A percentile compares a stretch with the other conserved stretches of the same genome.
phyloP scores from a whole-genome alignment of 2,329 filamentous ascomycete genomes.

The Fusarium sp. region DNA sequence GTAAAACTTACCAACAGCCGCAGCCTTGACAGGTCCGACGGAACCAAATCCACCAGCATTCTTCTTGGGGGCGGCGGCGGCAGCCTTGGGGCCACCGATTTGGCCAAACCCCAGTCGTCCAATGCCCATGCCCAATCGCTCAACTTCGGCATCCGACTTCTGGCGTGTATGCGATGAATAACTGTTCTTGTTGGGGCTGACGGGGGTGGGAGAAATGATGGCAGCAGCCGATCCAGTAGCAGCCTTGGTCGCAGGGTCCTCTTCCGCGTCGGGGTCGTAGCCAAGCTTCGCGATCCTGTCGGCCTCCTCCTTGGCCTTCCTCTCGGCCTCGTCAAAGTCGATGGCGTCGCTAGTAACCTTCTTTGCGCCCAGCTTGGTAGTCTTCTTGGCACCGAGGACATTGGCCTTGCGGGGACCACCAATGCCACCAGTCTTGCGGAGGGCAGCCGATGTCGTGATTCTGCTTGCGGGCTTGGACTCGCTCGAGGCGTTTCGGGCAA shows the following conservation, averaged over 20 bases:
- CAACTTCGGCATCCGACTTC: slow-evolving; percentile 81
- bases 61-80: slow-evolving; percentile 70
- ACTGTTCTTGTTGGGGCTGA: slow-evolving; percentile 72
- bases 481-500: slow-evolving; percentile 70
- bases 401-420: slow-evolving; percentile 82
- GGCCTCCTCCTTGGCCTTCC: slow-evolving; percentile 96
- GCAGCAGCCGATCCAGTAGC: slow-evolving; percentile 66
- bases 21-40: slow-evolving; percentile 78
- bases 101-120: slow-evolving; percentile 89
- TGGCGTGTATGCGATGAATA: slow-evolving; percentile 68
- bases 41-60: slow-evolving; percentile 90
- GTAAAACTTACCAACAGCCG: slow-evolving; percentile 70
- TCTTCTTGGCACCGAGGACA: slow-evolving; percentile 88
- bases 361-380: slow-evolving; percentile 88
- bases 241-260: slow-evolving; percentile 60
- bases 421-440: slow-evolving; percentile 78
- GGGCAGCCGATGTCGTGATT: slow-evolving; percentile 81
- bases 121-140: slow-evolving; percentile 90
- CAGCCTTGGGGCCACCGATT: slow-evolving; percentile 72
- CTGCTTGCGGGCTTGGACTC: slow-evolving; percentile 73
- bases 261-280: slow-evolving; percentile 92
- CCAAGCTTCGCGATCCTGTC: slow-evolving; percentile 95
- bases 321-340: slow-evolving; percentile 97
- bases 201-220: slow-evolving; percentile 79
- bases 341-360: slow-evolving; percentile 85